A percentile compares a stretch with the other conserved stretches of the same genome.
Conservation (phyloP, 352 stramenopile genomes). For the Globisporangium uncinulatum region DNA sequence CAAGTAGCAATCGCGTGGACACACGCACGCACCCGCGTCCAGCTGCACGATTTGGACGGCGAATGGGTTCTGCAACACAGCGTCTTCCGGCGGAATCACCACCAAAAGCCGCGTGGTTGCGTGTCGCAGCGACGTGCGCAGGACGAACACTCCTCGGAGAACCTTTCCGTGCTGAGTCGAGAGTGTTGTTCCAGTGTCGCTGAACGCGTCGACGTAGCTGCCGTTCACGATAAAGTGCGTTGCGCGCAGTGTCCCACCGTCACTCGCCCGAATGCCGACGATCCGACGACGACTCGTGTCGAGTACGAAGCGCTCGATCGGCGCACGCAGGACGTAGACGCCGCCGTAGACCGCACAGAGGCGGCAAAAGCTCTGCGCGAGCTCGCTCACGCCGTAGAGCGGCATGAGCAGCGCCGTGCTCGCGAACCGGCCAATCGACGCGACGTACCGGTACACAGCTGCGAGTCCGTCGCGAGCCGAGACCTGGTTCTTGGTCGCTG, state of each 20-base stretch:
- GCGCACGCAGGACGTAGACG: constrained; percentile 78
- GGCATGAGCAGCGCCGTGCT: constrained; percentile 79
- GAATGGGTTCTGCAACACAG: constrained; percentile 43
- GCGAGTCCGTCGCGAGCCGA: constrained; percentile 41
- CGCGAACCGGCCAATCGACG: constrained; percentile 83
- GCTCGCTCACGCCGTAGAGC: constrained; percentile 81
- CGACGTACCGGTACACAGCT: constrained; percentile 55
- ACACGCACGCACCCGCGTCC: constrained; percentile 57
- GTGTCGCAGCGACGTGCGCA: constrained; percentile 32
- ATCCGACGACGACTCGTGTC: constrained; percentile 28
- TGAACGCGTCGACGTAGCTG: constrained; percentile 34
- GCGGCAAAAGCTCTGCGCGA: constrained; percentile 86
- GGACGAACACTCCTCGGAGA: constrained; percentile 53
- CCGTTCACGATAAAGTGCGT: constrained; percentile 61
- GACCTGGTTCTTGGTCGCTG: constrained; percentile 38
- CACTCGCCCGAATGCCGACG: constrained; percentile 29
- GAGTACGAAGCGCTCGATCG: constrained; percentile 50
- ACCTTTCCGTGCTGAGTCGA: constrained; percentile 23
- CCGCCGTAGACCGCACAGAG: constrained; percentile 82
- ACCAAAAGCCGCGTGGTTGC: constrained; percentile 51
- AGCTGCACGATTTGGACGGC: constrained; percentile 72
- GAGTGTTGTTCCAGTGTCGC: neutral
- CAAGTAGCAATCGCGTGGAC: constrained; percentile 47
- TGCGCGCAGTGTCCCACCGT: constrained; percentile 33
- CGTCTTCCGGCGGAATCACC: constrained; percentile 58